Base-by-base conservation (phyloP, 768 basidiomycete species). In the Lentinula raphanica region DNA sequence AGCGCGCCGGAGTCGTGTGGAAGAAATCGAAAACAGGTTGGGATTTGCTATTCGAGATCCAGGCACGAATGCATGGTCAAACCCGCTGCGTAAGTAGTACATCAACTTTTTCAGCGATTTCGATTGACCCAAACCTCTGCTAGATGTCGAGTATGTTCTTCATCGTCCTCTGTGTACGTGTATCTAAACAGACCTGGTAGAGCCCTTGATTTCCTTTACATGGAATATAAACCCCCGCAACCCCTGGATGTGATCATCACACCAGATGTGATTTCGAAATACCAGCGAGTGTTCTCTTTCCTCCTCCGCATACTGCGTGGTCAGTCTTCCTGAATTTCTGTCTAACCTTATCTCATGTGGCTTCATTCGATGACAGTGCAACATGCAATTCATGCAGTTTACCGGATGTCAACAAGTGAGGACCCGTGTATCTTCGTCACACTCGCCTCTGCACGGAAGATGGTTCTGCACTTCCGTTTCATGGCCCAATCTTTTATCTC, bases 201-300 rank as follows among this genome's bases (percentile, higher is more conserved):
- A 68, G 92, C 94, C 6, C 69, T 96, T 42, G 94, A 95, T 68
- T 96, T 95, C 67, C 72, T 96, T 13, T 92, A 91, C 66, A 85
- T 96, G 75, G 85, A 93, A 62, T 96, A 96, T 69, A 88, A 88
- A 64, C 87, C 91, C n/a, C 91, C 92, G 1, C 77, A 78, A n/a
- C 83, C 92, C 0, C 73, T 96, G 38, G 82, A 85, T 46, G 78
- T 86, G 11, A 67, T 96, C 9, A 87, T 96, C 31, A 84, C 90
- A 2, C 75, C 82, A 1, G 76, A 81, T 4, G 79, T 89, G 31
- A 70, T 94, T n/a, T 85, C 82, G 5, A 95, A 94, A 67, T 95
- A 95, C 66, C 90, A 94, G 62, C 77, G 89, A 39, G 75, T 94
- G 60, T 93, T 94, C 68, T 79, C 88, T 0, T 86, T 94, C 64